phyloP scores from a whole-genome alignment of 129 eudicot species.

The Smallanthus sonchifolius region DNA sequence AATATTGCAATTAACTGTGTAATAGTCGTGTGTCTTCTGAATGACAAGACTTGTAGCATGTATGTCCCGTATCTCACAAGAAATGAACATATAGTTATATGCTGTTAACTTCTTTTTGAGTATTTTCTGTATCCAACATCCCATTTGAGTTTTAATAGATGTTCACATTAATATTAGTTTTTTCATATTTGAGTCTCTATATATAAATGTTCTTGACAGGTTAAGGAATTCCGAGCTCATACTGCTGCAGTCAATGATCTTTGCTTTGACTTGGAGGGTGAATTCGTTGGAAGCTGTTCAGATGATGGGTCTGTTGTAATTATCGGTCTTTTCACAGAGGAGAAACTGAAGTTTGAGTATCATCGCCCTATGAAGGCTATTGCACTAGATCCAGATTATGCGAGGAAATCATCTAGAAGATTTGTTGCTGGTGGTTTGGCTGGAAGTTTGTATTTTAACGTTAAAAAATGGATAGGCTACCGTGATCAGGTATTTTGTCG shows the following conservation, averaged over 20 bases:
- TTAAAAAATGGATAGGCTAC: constrained; percentile 90
- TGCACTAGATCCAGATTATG: constrained; percentile 94
- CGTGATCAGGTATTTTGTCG: constrained; percentile 75
- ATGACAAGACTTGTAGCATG: constrained; percentile 13
- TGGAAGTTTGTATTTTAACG: constrained; percentile 70
- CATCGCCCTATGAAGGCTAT: constrained; percentile 97
- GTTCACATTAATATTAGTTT: constrained; percentile 3
- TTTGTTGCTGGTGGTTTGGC: constrained; percentile 98
- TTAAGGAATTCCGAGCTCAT: constrained; percentile 79
- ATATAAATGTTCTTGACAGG: constrained; percentile 41
- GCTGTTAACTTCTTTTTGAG: neutral
- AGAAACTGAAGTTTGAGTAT: constrained; percentile 80
- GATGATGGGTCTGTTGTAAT: constrained; percentile 97
- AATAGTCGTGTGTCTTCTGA: neutral
- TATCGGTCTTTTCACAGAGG: constrained; percentile 84
- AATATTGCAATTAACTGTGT: neutral
- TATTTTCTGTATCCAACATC: neutral
- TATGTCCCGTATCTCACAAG: constrained; percentile 15
- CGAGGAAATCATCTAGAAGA: constrained; percentile 70
- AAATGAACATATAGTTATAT: neutral
- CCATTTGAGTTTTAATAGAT: neutral
- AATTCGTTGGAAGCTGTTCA: constrained; percentile 93
- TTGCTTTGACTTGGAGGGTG: constrained; percentile 88
- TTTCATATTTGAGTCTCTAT: neutral
- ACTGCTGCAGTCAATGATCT: constrained; percentile 90